Base-by-base conservation (phyloP, 352 stramenopile species). In the Phytophthora fragariae region DNA sequence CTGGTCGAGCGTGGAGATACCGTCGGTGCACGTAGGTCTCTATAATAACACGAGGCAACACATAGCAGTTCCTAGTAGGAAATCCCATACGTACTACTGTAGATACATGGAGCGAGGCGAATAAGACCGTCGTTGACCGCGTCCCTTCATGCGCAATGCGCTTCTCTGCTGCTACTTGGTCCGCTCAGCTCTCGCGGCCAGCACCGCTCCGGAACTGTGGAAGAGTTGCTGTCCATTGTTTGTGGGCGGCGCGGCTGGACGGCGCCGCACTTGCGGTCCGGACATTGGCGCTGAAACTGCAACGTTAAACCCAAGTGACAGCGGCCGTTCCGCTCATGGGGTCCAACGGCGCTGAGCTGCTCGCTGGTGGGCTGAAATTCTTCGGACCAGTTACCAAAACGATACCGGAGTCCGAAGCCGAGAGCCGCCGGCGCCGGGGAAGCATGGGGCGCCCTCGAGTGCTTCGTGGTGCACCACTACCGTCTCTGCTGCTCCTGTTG, bases 301-400 rank as follows among this genome's bases (percentile, higher is more conserved):
- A 55, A 61, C 60, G 59, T 53, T 56, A 55, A 56, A 44, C 61
- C 21, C 39, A 62, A 67, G 39, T 75, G 68, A 71, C 56, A 53
- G 57, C 49, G 37, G 39, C 35, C 24, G 57, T 57, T 70, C 67
- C 41, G 52, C 53, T 60, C 58, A 56, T 68, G 46, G 31, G 21
- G 15, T 35, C 62, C 47, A 29, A 54, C 47, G 47, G 47, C 19
- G 47, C 19, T 54, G 47, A 29, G 47, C 47, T 31, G 27, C 6
- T 54, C 47, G 47, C 47, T 27, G 10, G 47, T 12, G 19, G 47
- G 47, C 41, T 52, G 27, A 10, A 52, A 39, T 61, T 67, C 52
- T 76, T 73, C 64, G 21, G 56, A 52, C 47, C 71, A 77, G 71
- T 75, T 65, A 35, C 27, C 7, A 72, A 77, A 75, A 68, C 65